Evolutionary conservation across 176 grass and related monocot species (phyloP).

Genomic region (Hyparrhenia diplandra): DNA sequence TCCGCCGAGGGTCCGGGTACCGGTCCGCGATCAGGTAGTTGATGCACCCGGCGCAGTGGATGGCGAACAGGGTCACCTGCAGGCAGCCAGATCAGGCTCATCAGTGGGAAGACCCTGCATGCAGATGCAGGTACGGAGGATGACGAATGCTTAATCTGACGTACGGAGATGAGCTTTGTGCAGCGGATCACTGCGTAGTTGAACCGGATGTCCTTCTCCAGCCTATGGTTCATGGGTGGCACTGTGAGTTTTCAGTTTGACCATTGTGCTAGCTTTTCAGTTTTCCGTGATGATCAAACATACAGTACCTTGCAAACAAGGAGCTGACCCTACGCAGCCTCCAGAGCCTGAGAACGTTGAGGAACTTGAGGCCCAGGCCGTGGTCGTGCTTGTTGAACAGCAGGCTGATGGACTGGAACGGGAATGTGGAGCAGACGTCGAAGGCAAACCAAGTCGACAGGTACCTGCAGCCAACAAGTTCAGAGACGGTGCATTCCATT

Average conservation of each 20-base stretch:
- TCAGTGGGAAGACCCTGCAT: neutral
- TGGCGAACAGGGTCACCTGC: constrained; percentile 81
- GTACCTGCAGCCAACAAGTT: constrained; percentile 33
- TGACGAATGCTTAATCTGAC: neutral
- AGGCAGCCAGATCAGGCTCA: too few species aligned
- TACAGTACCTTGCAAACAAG: constrained; percentile 50
- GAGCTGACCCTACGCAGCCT: constrained; percentile 57
- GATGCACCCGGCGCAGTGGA: constrained; percentile 88
- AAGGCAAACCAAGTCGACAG: constrained; percentile 73
- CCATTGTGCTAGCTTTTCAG: neutral
- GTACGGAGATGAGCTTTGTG: constrained; percentile 68
- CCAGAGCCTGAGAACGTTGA: constrained; percentile 64
- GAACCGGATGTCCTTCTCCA: constrained; percentile 80
- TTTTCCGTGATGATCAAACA: too few species aligned
- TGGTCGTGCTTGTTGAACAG: constrained; percentile 42
- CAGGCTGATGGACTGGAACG: constrained; percentile 54
- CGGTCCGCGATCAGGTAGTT: constrained; percentile 96
- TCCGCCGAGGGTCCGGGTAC: constrained; percentile 71
- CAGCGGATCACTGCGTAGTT: constrained; percentile 67
- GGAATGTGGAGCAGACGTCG: constrained; percentile 57
- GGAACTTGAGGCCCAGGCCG: constrained; percentile 46
- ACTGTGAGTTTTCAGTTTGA: neutral
- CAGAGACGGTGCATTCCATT: neutral
- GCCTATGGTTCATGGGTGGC: constrained; percentile 20
- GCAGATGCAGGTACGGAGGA: too few species aligned